Base-by-base conservation (phyloP, 345 rosid genomes). In the Combretum micranthum region DNA sequence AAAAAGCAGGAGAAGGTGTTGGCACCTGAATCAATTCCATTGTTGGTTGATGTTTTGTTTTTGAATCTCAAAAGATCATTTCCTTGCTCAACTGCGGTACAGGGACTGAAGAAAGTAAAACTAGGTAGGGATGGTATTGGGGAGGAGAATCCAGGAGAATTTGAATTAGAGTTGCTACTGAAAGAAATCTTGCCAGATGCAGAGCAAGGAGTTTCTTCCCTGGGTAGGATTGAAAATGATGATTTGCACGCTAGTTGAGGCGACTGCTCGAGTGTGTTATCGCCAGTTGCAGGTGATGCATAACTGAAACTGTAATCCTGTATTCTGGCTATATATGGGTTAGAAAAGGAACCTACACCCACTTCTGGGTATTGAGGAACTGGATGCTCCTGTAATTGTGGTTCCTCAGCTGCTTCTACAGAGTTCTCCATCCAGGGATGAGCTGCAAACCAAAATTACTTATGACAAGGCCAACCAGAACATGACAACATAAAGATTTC, bases 361-460 rank as follows among this genome's bases (percentile, higher is more conserved):
- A 13, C 69, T 62, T 76, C 84, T 44, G 80, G 64, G 49, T 66
- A 75, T 69, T 50, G 64, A 47, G 66, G 59, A 13, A 50, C 63
- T 57, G 69, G 50, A 65, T 64, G 72, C 52, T 76, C 62, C 19
- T 56, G 76, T 47, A 59, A 39, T 63, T 53, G 60, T 11, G 69
- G 52, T 69, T 69, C 84, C 64, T 70, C 74, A 53, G 61, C 47
- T 55, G 53, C 54, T 62, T 68, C 75, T 39, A 56, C 64, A 52
- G 70, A 53, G 56, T 78, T 68, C 71, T 73, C 79, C 81, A 87
- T 79, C 95, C 97, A 84, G 50, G 83, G 57, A 68, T 86, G 93
- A 63, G 75, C 93, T 84, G 79, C 68, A 64, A 63, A 69, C 47
- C 68, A 50, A 3, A 42, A 56, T 56, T 50, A 20, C 4, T 46